Percentiles rank a stretch among this genome's conserved stretches.
Conservation (phyloP, 1,284 basidiomycete species). For the Sporisorium exsertum region DNA sequence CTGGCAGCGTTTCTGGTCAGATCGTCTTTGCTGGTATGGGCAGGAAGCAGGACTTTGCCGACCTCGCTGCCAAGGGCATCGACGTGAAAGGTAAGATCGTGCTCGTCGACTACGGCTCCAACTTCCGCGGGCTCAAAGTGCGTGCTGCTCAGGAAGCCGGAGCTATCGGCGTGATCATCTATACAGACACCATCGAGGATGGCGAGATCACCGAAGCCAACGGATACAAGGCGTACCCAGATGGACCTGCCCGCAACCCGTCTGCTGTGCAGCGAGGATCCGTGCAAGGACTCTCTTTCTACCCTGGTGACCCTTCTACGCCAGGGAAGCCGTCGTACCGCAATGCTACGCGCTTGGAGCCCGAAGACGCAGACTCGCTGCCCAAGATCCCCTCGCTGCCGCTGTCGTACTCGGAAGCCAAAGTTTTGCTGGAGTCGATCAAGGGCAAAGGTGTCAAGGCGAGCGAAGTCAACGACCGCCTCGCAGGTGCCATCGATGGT, state of each 20-base stretch:
- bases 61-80: constrained; percentile 72
- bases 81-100: constrained; percentile 84
- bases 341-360: constrained; percentile 77
- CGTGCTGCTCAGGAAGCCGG: constrained; percentile 86
- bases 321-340: constrained; percentile 88
- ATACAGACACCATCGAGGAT: constrained; percentile 89
- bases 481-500: constrained; percentile 72
- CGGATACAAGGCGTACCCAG: constrained; percentile 75
- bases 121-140: constrained; percentile 86
- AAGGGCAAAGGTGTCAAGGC: constrained; percentile 71
- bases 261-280: constrained; percentile 77
- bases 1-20: constrained; percentile 72
- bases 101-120: constrained; percentile 82
- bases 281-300: constrained; percentile 82
- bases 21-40: constrained; percentile 88
- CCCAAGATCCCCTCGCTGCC: constrained; percentile 84
- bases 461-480: constrained; percentile 75
- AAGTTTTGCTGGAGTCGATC: constrained; percentile 70
- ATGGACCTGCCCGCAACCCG: constrained; percentile 87
- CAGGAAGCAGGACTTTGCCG: constrained; percentile 79
- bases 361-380: constrained; percentile 75
- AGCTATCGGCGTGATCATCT: constrained; percentile 76
- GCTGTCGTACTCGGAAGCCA: constrained; percentile 72
- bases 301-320: constrained; percentile 86
- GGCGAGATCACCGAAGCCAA: constrained; percentile 83